Evolutionary conservation across 2,329 filamentous ascomycete genomes (phyloP).

Genomic region (Ilyonectria robusta): DNA sequence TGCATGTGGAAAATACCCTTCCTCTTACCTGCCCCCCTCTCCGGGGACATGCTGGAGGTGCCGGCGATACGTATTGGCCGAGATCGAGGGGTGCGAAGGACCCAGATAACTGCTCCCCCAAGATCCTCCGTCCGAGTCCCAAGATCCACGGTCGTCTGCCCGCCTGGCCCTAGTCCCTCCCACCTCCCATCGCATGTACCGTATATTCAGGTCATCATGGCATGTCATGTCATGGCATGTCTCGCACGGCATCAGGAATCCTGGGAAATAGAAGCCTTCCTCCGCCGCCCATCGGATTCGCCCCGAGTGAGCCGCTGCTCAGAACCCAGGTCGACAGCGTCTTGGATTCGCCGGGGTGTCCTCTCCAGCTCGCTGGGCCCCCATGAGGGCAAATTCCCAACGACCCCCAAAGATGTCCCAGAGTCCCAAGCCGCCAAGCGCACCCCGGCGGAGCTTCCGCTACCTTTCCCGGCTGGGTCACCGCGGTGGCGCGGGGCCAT

Average conservation of each 20-base stretch:
- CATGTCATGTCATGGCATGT: conserved; percentile 34
- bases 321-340: conserved; percentile 30
- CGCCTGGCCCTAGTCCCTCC: conserved; percentile 32
- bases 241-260: conserved; percentile 34
- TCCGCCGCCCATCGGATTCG: conserved; percentile 41
- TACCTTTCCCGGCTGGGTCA: conserved; percentile 33
- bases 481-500: conserved; percentile 42
- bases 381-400: conserved; percentile 4
- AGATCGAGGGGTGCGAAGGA: conserved; percentile 27
- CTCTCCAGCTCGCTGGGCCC: conserved; percentile 13
- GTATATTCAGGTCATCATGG: conserved; percentile 33
- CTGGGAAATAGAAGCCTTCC: conserved; percentile 32
- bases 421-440: conserved; percentile 34
- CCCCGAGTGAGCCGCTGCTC: conserved; percentile 25
- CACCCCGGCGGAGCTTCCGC: conserved; percentile 29
- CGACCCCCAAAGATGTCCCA: conserved; percentile 1
- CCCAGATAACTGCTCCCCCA: conserved; percentile 31
- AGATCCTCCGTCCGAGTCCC: conserved; percentile 32
- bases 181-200: conserved; percentile 26
- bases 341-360: conserved; percentile 34
- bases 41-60: conserved; percentile 38
- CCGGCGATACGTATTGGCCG: conserved; percentile 38
- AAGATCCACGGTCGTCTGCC: conserved; percentile 40
- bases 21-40: conserved; percentile 3
- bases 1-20: not conserved